A percentile compares a stretch with the other conserved stretches of the same genome.
These are phyloP conservation scores for Schoenoplectus triqueter DNA, from an alignment of 202 grass and related monocot genomes.

Conservation along the genomic window DNA sequence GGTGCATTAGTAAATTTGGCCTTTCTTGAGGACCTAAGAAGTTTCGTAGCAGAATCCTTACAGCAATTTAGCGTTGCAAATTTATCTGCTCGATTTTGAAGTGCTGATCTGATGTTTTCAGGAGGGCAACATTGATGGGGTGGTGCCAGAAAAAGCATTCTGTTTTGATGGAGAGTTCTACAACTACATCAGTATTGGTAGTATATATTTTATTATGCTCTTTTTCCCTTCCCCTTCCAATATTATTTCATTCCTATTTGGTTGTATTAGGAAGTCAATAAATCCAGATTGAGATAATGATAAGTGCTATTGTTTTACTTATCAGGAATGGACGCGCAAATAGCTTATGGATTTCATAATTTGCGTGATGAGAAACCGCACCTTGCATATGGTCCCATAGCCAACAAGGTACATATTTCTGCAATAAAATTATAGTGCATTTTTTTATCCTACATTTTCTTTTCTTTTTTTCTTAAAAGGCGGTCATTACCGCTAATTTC, in stretches of 20 bases:
- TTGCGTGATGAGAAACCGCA: constrained; percentile 88
- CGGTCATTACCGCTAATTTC: background rate
- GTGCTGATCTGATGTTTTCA: constrained; percentile 44
- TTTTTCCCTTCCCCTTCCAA: constrained; percentile 21
- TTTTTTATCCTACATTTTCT: background rate
- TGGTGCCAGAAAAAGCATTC: constrained; percentile 61
- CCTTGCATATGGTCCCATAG: constrained; percentile 80
- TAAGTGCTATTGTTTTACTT: background rate
- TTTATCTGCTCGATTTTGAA: constrained; percentile 30
- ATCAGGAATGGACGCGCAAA: constrained; percentile 98
- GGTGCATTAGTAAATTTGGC: background rate
- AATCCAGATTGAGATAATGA: background rate
- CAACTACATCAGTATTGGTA: constrained; percentile 98
- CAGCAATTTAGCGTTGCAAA: background rate
- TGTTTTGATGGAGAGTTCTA: constrained; percentile 96
- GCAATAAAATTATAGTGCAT: constrained; percentile 40
- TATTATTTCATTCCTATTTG: constrained; percentile 36
- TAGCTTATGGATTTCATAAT: constrained; percentile 94
- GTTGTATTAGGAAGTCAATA: constrained; percentile 30
- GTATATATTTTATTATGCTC: constrained; percentile 33
- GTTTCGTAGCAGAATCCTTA: background rate
- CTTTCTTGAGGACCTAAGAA: constrained; percentile 7
- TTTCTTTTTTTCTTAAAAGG: background rate
- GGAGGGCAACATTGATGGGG: constrained; percentile 70
- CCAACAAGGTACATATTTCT: constrained; percentile 83